Base-by-base conservation (phyloP, 768 basidiomycete species). In the Daedaleopsis nitida region DNA sequence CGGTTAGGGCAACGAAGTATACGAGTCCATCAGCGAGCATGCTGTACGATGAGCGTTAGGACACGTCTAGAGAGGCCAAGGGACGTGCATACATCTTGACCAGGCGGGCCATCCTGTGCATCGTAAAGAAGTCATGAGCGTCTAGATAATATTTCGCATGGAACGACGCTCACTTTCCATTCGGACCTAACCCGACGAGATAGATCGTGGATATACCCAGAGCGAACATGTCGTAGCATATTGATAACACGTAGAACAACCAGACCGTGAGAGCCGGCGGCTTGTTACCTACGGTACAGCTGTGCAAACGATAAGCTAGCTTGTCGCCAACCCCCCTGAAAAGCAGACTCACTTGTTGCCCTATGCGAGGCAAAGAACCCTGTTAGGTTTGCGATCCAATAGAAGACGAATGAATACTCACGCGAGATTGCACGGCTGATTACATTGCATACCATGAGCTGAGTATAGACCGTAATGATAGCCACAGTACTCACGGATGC, bases 11-110 rank as follows among this genome's bases (percentile, higher is more conserved):
- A 32, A 86, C 64, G 59, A 88, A 84, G 69, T 87, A 89, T 21
- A 82, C 81, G 24, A 89, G 72, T 24, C 88, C 88, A 63, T 90
- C 86, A 58, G 84, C 85, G 5, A 90, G 74, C 83, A 89, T 84
- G 23, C 53, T 73, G 86, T 89, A 64, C 17, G 8, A 27, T 14
- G 13, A 7, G 4, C 9, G 42, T 21, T 23, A 60, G 27, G 4
- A 42, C 9, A 9, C 17, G 17, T 14, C 42, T 43, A 23, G 11
- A 7, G 14, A 6, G 1, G 35, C 27, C 7, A 32, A 32, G 34
- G 34, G 5, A 17, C 13, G 11, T 44, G 60, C 73, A 6, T 55
- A 75, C 73, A 72, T 63, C 48, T 63, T 64, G 52, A 69, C 51
- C 21, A 75, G 61, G 50, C 59, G 59, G n/a, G 63, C 53, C 60